These are phyloP conservation scores for Ogataea chonburiensis DNA, from an alignment of 805 yeast genomes.

Conservation along the genomic window DNA sequence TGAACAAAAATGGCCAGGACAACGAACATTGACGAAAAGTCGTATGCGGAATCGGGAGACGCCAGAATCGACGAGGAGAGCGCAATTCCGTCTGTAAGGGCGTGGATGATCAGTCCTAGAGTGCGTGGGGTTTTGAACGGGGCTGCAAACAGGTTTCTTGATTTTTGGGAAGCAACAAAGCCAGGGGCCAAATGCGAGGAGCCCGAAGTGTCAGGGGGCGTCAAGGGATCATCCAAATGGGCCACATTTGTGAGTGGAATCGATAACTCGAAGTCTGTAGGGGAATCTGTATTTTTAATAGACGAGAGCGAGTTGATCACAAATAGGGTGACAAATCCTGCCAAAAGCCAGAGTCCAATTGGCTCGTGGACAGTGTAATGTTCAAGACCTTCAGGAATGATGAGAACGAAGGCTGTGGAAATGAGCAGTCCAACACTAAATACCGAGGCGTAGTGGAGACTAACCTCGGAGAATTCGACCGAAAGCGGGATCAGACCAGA, in stretches of 20 bases:
- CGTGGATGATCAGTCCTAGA: conserved; percentile 63
- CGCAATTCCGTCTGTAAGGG: conserved; percentile 71
- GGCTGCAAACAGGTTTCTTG: conserved; percentile 23
- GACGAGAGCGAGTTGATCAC: conserved; percentile 40
- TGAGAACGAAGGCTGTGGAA: conserved; percentile 56
- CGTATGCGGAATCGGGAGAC: conserved; percentile 15
- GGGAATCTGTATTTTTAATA: conserved; percentile 5
- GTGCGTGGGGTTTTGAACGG: conserved; percentile 48
- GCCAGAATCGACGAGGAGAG: conserved; percentile 55
- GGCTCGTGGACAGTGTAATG: conserved; percentile 27
- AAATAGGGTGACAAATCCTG: conserved; percentile 57
- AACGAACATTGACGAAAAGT: conserved; percentile 37
- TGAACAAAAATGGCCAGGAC: conserved; percentile 64
- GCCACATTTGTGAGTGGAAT: conserved; percentile 2
- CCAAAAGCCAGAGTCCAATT: conserved; percentile 48
- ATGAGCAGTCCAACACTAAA: conserved; percentile 60
- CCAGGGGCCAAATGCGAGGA: conserved; percentile 1
- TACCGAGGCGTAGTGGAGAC: conserved; percentile 42
- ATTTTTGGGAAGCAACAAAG: conserved; percentile 7
- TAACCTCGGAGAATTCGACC: conserved; percentile 24
- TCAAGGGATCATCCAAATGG: background rate
- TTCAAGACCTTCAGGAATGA: conserved; percentile 67
- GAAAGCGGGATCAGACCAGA: conserved; percentile 32
- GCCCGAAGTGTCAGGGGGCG: conserved; percentile 6
- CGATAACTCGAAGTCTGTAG: conserved; percentile 5